These are phyloP conservation scores for Hygrophila difformis DNA, from an alignment of 257 asterid species.

Conservation along the genomic window DNA sequence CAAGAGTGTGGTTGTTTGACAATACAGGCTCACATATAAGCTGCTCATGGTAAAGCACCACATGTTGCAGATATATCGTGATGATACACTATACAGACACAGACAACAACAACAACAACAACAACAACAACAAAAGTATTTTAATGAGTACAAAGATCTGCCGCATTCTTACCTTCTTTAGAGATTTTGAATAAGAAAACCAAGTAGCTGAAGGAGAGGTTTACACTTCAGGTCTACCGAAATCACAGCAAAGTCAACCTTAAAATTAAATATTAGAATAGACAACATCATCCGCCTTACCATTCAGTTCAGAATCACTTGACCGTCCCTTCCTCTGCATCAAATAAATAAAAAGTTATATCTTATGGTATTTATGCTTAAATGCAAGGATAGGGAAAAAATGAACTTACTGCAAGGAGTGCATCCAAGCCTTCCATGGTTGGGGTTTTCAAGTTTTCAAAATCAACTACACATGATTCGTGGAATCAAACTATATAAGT, in stretches of 20 bases:
- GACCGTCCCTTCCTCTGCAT: slow-evolving; percentile 54
- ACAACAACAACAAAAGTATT: too few species aligned
- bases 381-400: slow-evolving; percentile 7
- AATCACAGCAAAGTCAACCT: slow-evolving; percentile 23
- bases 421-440: slow-evolving; percentile 76
- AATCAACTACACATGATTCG: slow-evolving; percentile 48
- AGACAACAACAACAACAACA: too few species aligned
- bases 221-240: slow-evolving; percentile 50
- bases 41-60: too few species aligned
- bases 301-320: slow-evolving; percentile 50
- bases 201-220: slow-evolving; percentile 77
- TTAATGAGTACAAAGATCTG: too few species aligned
- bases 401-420: slow-evolving; percentile 62
- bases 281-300: slow-evolving; percentile 32
- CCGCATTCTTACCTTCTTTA: slow-evolving; percentile 55
- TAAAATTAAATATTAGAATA: not conserved
- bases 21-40: too few species aligned
- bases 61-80: too few species aligned
- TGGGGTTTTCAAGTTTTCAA: slow-evolving; percentile 73
- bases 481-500: slow-evolving; percentile 7
- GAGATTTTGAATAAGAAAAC: slow-evolving; percentile 86
- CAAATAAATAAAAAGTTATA: slow-evolving; percentile 13
- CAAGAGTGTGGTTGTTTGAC: too few species aligned
- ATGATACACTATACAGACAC: too few species aligned
- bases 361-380: too few species aligned